These are phyloP conservation scores for Crithidia sp. DNA, from an alignment of 208 protist genomes.

Conservation along the genomic window DNA sequence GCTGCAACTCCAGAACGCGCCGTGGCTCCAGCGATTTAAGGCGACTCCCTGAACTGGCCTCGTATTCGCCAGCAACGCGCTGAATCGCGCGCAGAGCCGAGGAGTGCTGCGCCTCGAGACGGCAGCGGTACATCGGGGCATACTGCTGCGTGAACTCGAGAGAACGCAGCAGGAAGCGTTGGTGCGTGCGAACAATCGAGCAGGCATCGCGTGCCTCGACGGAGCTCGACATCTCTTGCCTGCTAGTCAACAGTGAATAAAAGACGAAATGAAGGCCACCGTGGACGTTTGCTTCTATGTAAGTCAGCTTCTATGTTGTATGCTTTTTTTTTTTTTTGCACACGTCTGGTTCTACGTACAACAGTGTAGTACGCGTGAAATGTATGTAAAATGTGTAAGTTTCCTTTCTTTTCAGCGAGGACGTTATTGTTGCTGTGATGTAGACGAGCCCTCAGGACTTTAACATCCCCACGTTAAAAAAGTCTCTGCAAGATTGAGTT, in stretches of 20 bases:
- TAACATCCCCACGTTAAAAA: too few species aligned
- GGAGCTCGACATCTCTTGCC: conserved; percentile 4
- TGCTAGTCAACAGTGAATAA: not conserved
- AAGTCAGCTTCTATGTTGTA: not conserved
- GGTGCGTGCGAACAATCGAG: conserved; percentile 73
- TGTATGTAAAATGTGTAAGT: too few species aligned
- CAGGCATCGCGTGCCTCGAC: conserved; percentile 52
- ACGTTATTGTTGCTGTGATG: not conserved
- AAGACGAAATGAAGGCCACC: not conserved
- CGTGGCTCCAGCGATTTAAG: not conserved
- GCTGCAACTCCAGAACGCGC: conserved; percentile 75
- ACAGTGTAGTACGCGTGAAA: too few species aligned
- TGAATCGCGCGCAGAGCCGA: conserved; percentile 47
- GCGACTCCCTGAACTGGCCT: not conserved
- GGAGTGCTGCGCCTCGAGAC: conserved; percentile 57
- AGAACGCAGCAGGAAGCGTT: conserved; percentile 79
- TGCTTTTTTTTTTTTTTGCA: not conserved
- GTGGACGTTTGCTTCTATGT: not conserved
- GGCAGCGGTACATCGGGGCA: conserved; percentile 82
- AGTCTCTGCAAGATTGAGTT: too few species aligned
- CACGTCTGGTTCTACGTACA: not conserved
- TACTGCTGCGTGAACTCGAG: conserved; percentile 88
- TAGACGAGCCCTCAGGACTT: not conserved
- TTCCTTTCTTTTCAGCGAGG: too few species aligned
- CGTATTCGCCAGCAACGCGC: conserved; percentile 20